Conservation (phyloP, 2,329 filamentous ascomycete genomes). For the Ambrosiella cleistominuta region DNA sequence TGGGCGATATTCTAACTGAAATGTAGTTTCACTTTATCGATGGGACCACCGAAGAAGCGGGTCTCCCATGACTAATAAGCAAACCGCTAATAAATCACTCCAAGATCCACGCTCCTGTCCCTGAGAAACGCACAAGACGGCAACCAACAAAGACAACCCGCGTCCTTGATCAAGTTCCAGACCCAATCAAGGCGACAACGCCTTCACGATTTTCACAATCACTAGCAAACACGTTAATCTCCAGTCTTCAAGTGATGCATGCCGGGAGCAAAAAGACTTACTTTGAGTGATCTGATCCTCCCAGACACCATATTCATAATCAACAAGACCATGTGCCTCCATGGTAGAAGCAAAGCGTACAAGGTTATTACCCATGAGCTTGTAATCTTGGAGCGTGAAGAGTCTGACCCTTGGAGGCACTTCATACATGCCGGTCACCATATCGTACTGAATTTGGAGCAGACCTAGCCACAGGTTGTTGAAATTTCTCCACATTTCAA, state of each 20-base stretch:
- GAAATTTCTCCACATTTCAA: constrained; percentile 84
- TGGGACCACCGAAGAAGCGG: too few species aligned
- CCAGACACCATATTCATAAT: constrained; percentile 94
- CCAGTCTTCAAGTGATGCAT: constrained; percentile 7
- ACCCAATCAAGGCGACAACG: not conserved
- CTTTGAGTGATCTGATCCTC: constrained; percentile 78
- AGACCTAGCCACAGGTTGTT: constrained; percentile 81
- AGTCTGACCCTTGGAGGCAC: constrained; percentile 38
- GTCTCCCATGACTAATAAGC: too few species aligned
- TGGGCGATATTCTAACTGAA: too few species aligned
- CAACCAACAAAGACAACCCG: too few species aligned
- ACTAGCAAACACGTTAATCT: constrained; percentile 9
- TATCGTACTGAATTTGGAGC: constrained; percentile 72
- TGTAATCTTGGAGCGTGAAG: not conserved
- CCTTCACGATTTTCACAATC: constrained; percentile 4
- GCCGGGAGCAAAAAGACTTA: constrained; percentile 31
- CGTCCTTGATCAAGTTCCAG: not conserved
- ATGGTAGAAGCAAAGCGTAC: constrained; percentile 69
- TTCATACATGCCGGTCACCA: constrained; percentile 41
- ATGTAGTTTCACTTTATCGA: too few species aligned
- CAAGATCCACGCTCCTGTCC: too few species aligned
- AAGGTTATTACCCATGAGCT: constrained; percentile 48
- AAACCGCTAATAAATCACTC: too few species aligned
- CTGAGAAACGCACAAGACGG: too few species aligned
- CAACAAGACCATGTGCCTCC: constrained; percentile 82